A percentile compares a stretch with the other conserved stretches of the same genome.
These are phyloP conservation scores for Aspergillus sp. DNA, from an alignment of 2,329 filamentous ascomycete genomes.

Conservation along the genomic window DNA sequence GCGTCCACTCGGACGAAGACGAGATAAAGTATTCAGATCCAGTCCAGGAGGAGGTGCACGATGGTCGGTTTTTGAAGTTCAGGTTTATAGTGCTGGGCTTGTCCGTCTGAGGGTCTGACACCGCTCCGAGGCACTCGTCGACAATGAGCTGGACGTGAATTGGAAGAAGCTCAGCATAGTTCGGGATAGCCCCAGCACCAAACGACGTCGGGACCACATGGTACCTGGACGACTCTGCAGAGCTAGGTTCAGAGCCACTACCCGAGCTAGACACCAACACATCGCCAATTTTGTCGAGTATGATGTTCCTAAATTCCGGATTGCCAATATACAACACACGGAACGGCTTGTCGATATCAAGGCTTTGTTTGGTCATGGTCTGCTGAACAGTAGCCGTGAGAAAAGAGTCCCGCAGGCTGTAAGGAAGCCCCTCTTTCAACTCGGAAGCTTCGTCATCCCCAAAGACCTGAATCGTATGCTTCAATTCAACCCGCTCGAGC, in stretches of 20 bases:
- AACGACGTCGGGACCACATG: constrained; percentile 46
- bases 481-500: constrained; percentile 35
- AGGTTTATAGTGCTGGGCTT: constrained; percentile 30
- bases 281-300: constrained; percentile 45
- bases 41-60: constrained; percentile 33
- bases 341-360: constrained; percentile 40
- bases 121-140: constrained; percentile 40
- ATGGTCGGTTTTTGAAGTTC: constrained; percentile 34
- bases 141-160: constrained; percentile 45
- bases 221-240: constrained; percentile 39
- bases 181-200: constrained; percentile 39
- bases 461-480: constrained; percentile 37
- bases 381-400: constrained; percentile 40
- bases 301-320: constrained; percentile 32
- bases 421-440: constrained; percentile 22
- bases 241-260: constrained; percentile 27
- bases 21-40: constrained; percentile 33
- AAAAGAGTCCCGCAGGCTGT: constrained; percentile 23
- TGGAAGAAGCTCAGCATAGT: constrained; percentile 45
- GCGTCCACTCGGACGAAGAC: constrained; percentile 37
- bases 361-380: constrained; percentile 36
- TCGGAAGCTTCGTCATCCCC: constrained; percentile 23
- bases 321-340: constrained; percentile 41
- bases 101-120: constrained; percentile 16
- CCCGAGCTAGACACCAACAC: constrained; percentile 39